Base-by-base conservation (phyloP, 164 flowering plant species). In the Magnolia sinica region DNA sequence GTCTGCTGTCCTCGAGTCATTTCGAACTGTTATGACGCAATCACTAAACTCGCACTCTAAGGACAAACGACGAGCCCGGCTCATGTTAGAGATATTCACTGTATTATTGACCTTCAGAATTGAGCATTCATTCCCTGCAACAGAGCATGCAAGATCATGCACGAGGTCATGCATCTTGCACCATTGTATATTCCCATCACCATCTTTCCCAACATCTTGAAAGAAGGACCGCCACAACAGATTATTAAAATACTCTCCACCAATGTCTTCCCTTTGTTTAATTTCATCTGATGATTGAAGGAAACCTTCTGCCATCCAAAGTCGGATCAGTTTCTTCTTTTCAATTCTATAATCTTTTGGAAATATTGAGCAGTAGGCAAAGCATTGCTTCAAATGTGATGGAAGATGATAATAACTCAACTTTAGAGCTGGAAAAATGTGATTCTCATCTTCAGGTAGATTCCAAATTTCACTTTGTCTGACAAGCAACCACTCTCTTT, bases 251-350 rank as follows among this genome's bases (percentile, higher is more conserved):
- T 68, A 58, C 49, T 45, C 68, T 7, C 20, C 37, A 8, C 74
- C 78, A 8, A 68, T 24, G 9, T 68, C 80, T 63, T 78, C 80
- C 73, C 73, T 29, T n/a, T 50, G 64, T 49, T 8, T 74, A 31
- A 31, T 31, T 55, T 10, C 59, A 8, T 8, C 59, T 1, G 64
- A 24, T 23, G 61, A 6, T 6, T 65, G 72, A 71, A 81, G 18
- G 51, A 81, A 58, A n/a, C 73, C 83, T 6, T 77, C 31, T 37
- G 80, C 80, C 37, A 73, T 74, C 84, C 84, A 82, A 4, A 73
- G 55, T 65, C 65, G 72, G 22, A 79, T 71, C 49, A 79, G 45
- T 18, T 11, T 8, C 9, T 70, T 72, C 27, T 76, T 82, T 4
- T 23, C 22, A 52, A 82, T 64, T 0, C 2, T 14, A 22, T 59